Evolutionary conservation across 1,284 basidiomycete species (phyloP), one percentile per base, ranked within the genome.

Genomic region (Ceratobasidium sp.): DNA sequence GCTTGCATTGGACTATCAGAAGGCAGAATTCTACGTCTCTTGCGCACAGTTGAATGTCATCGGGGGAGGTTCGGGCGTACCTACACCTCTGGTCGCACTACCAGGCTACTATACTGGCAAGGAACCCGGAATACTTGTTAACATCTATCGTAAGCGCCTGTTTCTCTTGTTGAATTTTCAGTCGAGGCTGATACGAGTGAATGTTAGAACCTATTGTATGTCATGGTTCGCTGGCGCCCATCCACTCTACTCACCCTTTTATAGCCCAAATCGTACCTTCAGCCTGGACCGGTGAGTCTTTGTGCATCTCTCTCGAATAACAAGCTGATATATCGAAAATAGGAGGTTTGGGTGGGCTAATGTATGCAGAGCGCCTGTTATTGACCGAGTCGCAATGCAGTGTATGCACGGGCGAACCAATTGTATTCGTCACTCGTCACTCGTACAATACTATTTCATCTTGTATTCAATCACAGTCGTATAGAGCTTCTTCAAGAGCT

Each of bases 51-150:
- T 83, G 61, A 83, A 81, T 4, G 48, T 74, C 26, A 59, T 67
- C 1, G 67, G 60, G 5, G 74, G 74, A 26, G 74, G 74, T 21
- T 48, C n/a, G 41, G 72, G 74, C 14, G 67, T 52, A 5, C 72
- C 74, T 0, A 41, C 32, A n/a, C 52, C 61, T 12, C 34, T 67
- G 5, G 71, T 72, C 21, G 62, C 71, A 0, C 41, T 74, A 45
- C 73, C 73, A 3, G 74, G 74, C n/a, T 67, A 61, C 21, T 74
- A 74, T 41, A 73, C 64, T 26, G 74, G 71, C 4, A 43, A 72
- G 74, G 62, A 41, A 45, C 69, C 73, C 80, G 80, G 74, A 78
- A 79, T 84, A 74, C 75, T 83, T 65, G 77, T 82, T 76, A 81
- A 67, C 36, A 67, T 67, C 18, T 67, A 53, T 55, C 28, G 64